Evolutionary conservation across 345 rosid genomes (phyloP).

Genomic region (Odontarrhena argentea): DNA sequence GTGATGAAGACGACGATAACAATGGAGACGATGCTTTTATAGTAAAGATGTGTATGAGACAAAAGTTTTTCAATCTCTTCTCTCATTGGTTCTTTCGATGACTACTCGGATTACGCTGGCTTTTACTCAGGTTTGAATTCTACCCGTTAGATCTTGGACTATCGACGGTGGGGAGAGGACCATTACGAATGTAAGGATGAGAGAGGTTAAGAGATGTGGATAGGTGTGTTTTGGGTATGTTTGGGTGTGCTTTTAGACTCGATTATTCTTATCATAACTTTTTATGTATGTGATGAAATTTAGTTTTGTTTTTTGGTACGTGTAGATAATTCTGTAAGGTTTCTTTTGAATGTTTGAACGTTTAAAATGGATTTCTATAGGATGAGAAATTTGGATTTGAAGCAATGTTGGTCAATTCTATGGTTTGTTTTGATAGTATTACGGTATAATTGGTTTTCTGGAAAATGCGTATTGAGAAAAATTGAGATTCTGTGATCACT

Average conservation of each 20-base stretch:
- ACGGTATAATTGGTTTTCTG: constrained; percentile 24
- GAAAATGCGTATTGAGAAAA: constrained; percentile 4
- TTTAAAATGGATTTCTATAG: background rate
- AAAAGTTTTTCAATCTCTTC: constrained; percentile 44
- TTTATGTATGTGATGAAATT: constrained; percentile 26
- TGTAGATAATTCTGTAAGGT: constrained; percentile 52
- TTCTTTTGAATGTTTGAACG: constrained; percentile 37
- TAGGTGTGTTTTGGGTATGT: constrained; percentile 36
- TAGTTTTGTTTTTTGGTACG: constrained; percentile 20
- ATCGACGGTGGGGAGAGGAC: constrained; percentile 49
- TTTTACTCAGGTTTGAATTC: constrained; percentile 52
- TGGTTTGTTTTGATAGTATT: constrained; percentile 59
- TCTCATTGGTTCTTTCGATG: constrained; percentile 52
- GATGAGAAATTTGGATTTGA: constrained; percentile 44
- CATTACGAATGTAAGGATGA: constrained; percentile 26
- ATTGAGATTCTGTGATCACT: constrained; percentile 15
- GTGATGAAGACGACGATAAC: constrained; percentile 36
- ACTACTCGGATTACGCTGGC: constrained; percentile 54
- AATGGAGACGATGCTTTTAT: constrained; percentile 49
- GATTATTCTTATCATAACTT: constrained; percentile 44
- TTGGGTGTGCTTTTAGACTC: constrained; percentile 74
- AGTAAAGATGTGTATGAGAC: constrained; percentile 45
- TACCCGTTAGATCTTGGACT: constrained; percentile 54
- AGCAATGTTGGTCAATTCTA: constrained; percentile 55
- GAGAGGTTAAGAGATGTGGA: constrained; percentile 32